Conservation (phyloP, 2,329 filamentous ascomycete species). For the Venturia asperata region DNA sequence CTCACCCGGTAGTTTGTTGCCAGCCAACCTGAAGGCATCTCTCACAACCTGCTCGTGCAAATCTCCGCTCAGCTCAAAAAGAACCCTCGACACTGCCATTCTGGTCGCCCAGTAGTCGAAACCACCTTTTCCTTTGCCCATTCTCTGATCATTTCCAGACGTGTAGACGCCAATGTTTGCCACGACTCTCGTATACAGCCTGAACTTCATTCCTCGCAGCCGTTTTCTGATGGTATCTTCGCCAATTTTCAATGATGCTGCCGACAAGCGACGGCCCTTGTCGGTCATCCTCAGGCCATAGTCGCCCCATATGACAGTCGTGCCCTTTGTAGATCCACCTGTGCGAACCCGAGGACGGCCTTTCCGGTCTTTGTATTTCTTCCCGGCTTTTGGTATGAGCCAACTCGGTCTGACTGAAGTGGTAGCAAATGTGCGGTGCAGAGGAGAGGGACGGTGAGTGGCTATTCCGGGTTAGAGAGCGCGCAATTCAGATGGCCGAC, state of each 20-base stretch:
- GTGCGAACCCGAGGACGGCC: conserved; percentile 82
- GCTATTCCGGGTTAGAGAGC: conserved; percentile 7
- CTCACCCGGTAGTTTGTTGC: conserved; percentile 87
- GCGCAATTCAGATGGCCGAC: too few species aligned
- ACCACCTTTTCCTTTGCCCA: conserved; percentile 97
- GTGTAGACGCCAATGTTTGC: conserved; percentile 95
- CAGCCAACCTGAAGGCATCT: conserved; percentile 89
- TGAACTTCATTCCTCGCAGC: conserved; percentile 84
- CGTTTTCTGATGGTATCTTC: conserved; percentile 89
- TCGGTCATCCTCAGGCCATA: conserved; percentile 91
- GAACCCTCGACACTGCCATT: conserved; percentile 80
- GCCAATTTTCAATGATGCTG: conserved; percentile 77
- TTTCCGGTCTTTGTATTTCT: conserved; percentile 81
- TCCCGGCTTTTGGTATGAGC: conserved; percentile 74
- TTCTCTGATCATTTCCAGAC: conserved; percentile 92
- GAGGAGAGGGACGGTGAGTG: conserved; percentile 2
- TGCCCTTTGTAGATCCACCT: conserved; percentile 84
- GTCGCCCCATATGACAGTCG: conserved; percentile 92
- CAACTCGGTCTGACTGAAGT: conserved; percentile 59
- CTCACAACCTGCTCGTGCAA: conserved; percentile 90
- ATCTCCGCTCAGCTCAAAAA: conserved; percentile 87
- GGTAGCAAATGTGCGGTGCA: conserved; percentile 62
- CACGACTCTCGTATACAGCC: conserved; percentile 81
- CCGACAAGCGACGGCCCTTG: conserved; percentile 84
- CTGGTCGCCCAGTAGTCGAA: conserved; percentile 95